Base-by-base conservation (phyloP, 345 rosid genomes). In the Eutrema japonicum region DNA sequence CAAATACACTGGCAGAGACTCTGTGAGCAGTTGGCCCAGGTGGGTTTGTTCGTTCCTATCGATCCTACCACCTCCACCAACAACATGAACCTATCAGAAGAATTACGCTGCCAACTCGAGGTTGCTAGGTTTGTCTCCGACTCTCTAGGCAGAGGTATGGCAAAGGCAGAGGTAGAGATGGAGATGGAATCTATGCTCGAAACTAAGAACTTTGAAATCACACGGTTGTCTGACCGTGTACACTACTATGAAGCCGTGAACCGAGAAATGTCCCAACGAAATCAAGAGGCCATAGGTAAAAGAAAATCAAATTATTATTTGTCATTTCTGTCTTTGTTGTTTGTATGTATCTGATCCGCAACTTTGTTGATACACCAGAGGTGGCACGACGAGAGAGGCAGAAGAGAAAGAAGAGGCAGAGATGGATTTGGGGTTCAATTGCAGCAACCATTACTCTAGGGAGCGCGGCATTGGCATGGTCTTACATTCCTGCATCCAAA, bases 351-450 rank as follows among this genome's bases (percentile, higher is more conserved):
- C 45, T 59, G 33, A 46, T 46, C 37, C 33, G 43, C 22, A 53
- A 66, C 42, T 52, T 69, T 79, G 72, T 54, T 63, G 72, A 18
- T 58, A 37, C 50, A 37, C 50, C 75, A 92, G 97, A 89, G 78
- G 75, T 78, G 75, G 88, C 82, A 5, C 74, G 94, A 43, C 82
- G 86, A 12, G 81, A 80, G 55, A 80, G 96, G 67, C 88, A 84
- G 55, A 72, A 42, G 50, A 82, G 88, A 78, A 89, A 87, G 79
- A 80, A 84, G 71, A 82, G 82, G 79, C 92, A 79, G 74, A 72
- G 79, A 66, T 89, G 92, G 92, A 74, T 92, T 22, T 89, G 94
- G 96, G 88, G 85, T 48, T 87, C 97, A n/a, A 80, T 89, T 64
- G 92, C 89, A 65, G 81, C 83, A 43, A 85, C 82, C 5, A 67